Evolutionary conservation across 2,329 filamentous ascomycete genomes (phyloP).

Genomic region (Scytalidium lignicola): DNA sequence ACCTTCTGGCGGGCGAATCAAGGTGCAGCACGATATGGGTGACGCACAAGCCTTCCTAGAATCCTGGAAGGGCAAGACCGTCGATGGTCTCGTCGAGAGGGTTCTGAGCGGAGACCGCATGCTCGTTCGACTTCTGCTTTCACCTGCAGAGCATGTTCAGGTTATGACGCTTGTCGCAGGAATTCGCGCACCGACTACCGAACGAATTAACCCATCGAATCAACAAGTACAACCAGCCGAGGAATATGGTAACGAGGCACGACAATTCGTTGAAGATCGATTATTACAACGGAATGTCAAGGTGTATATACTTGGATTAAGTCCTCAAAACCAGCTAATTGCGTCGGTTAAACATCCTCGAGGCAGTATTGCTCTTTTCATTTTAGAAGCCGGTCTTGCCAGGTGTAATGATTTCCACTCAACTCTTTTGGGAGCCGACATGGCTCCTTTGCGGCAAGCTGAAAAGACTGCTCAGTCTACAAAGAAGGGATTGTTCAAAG

Average conservation of each 20-base stretch:
- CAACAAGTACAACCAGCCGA: constrained; percentile 74
- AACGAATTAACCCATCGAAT: constrained; percentile 69
- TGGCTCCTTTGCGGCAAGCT: constrained; percentile 78
- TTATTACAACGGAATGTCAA: constrained; percentile 82
- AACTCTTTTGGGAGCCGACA: constrained; percentile 81
- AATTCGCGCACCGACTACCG: constrained; percentile 83
- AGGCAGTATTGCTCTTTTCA: constrained; percentile 87
- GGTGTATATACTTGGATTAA: constrained; percentile 78
- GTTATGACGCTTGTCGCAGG: constrained; percentile 86
- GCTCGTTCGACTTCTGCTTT: constrained; percentile 74
- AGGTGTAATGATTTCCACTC: constrained; percentile 95
- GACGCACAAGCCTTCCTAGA: constrained; percentile 72
- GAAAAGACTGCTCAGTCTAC: constrained; percentile 79
- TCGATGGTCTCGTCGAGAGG: constrained; percentile 85
- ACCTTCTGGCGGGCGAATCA: constrained; percentile 58
- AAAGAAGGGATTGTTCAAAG: constrained; percentile 75
- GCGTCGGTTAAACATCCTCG: constrained; percentile 81
- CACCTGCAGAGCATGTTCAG: constrained; percentile 80
- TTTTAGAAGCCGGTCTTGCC: constrained; percentile 84
- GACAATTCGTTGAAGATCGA: constrained; percentile 78
- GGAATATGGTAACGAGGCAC: constrained; percentile 84
- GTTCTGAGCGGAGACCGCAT: constrained; percentile 88
- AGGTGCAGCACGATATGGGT: constrained; percentile 75
- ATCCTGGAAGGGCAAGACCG: constrained; percentile 75
- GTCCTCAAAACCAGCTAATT: constrained; percentile 87